These are phyloP conservation scores for Trifolium pratense DNA, from an alignment of 306 rosid genomes.

Conservation along the genomic window DNA sequence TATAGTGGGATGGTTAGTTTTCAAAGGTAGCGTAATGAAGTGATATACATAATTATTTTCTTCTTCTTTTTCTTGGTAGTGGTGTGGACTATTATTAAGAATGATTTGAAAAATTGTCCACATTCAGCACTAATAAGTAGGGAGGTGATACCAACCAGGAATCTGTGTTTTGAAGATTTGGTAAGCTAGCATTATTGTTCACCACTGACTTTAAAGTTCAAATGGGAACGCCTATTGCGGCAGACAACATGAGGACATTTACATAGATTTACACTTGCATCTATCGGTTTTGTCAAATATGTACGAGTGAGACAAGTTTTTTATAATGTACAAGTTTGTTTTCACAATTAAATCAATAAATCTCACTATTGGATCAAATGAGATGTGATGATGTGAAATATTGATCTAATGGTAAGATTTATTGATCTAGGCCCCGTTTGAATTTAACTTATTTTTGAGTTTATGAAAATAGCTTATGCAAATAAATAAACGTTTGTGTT, in stretches of 20 bases:
- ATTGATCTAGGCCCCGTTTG: too few species aligned
- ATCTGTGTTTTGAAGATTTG: constrained; percentile 34
- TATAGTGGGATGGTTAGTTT: constrained; percentile 27
- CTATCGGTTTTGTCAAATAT: too few species aligned
- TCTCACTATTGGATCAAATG: too few species aligned
- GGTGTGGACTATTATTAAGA: constrained; percentile 37
- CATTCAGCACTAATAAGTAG: constrained; percentile 25
- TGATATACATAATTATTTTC: not conserved
- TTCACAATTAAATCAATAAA: too few species aligned
- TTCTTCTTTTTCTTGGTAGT: not conserved
- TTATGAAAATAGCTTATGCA: too few species aligned
- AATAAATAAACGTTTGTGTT: too few species aligned
- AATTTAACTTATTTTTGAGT: too few species aligned
- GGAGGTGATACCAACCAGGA: constrained; percentile 35
- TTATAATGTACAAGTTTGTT: too few species aligned
- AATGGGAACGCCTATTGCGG: constrained; percentile 38
- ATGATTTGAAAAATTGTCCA: constrained; percentile 24
- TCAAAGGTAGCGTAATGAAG: constrained; percentile 7
- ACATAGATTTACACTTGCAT: not conserved
- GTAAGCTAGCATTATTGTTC: constrained; percentile 37
- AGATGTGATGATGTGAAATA: too few species aligned
- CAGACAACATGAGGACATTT: not conserved
- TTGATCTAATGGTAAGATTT: too few species aligned
- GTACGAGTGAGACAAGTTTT: too few species aligned
- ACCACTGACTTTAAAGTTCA: constrained; percentile 30